These are phyloP conservation scores for Meyerozyma elateridarum DNA, from an alignment of 1,139 yeast genomes.

Conservation along the genomic window DNA sequence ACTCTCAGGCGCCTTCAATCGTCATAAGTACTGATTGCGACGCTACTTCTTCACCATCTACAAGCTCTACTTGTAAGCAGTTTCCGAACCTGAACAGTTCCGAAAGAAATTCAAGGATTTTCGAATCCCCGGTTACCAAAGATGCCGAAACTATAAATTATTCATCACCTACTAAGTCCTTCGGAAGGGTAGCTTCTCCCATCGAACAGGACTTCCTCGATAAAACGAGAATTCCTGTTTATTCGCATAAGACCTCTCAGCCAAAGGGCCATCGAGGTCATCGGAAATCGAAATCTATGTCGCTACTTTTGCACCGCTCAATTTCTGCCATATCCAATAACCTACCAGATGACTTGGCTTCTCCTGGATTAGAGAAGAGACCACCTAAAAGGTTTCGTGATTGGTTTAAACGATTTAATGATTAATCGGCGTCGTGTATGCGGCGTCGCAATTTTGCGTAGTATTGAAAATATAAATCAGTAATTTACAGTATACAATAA, in stretches of 20 bases:
- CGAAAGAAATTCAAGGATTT: too few species aligned
- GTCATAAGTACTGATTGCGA: constrained; percentile 18
- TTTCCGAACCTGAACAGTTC: too few species aligned
- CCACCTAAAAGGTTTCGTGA: constrained; percentile 1
- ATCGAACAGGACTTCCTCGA: not conserved
- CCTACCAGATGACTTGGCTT: not conserved
- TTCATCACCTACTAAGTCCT: constrained; percentile 1
- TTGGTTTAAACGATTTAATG: constrained; percentile 1
- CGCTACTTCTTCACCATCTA: constrained; percentile 17
- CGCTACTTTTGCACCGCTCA: not conserved
- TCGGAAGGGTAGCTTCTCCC: constrained; percentile 2
- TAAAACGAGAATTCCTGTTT: constrained; percentile 1
- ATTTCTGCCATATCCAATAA: constrained; percentile 1
- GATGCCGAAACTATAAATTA: not conserved
- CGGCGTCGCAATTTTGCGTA: too few species aligned
- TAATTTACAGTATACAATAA: not conserved
- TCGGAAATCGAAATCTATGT: constrained; percentile 3
- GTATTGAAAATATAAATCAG: not conserved
- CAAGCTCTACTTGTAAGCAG: constrained; percentile 18
- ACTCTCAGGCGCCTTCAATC: constrained; percentile 18
- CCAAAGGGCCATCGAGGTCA: not conserved
- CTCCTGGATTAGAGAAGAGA: not conserved
- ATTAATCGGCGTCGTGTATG: not conserved
- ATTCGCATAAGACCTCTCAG: too few species aligned
- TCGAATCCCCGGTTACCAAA: too few species aligned